Conservation (phyloP, 1,139 yeast species). For the Suhomyces kunorum region DNA sequence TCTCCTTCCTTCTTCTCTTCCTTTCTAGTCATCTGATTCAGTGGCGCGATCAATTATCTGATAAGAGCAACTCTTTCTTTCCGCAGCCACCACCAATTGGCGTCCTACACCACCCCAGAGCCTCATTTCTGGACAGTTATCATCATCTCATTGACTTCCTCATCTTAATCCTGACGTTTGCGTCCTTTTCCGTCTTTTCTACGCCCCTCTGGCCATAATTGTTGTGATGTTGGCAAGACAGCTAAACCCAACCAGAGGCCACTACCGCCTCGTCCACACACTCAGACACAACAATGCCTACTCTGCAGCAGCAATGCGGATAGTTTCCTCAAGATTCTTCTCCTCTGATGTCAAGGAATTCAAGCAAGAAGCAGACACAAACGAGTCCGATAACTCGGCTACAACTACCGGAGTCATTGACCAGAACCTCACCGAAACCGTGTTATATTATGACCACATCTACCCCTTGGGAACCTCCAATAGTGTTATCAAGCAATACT, state of each 20-base stretch:
- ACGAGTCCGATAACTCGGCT: constrained; percentile 39
- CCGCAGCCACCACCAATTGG: neutral
- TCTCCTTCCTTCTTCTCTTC: neutral
- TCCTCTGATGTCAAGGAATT: constrained; percentile 35
- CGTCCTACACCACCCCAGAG: neutral
- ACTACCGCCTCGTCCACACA: neutral
- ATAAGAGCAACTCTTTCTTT: neutral
- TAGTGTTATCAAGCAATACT: constrained; percentile 21
- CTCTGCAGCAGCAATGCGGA: neutral
- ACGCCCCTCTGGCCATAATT: too few species aligned
- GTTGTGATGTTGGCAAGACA: neutral
- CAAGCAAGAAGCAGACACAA: constrained; percentile 34
- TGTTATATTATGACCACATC: constrained; percentile 43
- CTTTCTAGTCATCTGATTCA: neutral
- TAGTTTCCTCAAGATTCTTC: constrained; percentile 15
- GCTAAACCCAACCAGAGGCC: neutral
- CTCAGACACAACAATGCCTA: neutral
- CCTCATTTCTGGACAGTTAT: too few species aligned
- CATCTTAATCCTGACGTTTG: too few species aligned
- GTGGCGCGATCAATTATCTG: neutral
- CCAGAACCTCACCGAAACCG: constrained; percentile 32
- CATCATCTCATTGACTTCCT: neutral
- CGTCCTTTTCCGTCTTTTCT: neutral
- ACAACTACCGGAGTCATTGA: constrained; percentile 49
- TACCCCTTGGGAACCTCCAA: constrained; percentile 27